Base-by-base conservation (phyloP, 768 basidiomycete species). In the Tylopilus rubrobrunneus region DNA sequence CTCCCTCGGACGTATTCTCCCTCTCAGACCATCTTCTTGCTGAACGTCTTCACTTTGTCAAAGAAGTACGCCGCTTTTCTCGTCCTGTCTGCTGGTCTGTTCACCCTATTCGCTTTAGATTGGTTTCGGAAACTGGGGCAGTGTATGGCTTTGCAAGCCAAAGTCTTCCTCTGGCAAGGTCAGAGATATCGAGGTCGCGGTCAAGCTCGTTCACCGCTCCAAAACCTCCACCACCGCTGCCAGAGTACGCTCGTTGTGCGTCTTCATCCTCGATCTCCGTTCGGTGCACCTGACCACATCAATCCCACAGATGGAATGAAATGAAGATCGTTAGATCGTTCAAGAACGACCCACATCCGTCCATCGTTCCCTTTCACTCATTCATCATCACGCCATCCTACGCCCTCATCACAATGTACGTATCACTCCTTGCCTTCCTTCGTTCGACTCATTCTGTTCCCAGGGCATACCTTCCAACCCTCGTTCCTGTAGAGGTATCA, bases 251-350 rank as follows among this genome's bases (percentile, higher is more conserved):
- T 93, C 93, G 43, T 76, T 98, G 83, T 97, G 65, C 56, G 86
- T 76, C 1, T 31, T 25, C 46, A 25, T 48, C 19, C 25, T 21
- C 41, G 37, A 49, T 44, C 44, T 52, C 41, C 11, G 23, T 42
- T 44, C n/a, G 5, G 52, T 48, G 34, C 8, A 14, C 48, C 29
- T 51, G 55, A 31, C 7, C 9, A 17, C 23, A 14, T 21, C 39
- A 1, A 33, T 43, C 3, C 23, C 31, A 44, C n/a, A 92, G 90
- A 74, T 93, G 94, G 94, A 95, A 94, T 66, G 94, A 98, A 76
- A 95, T 95, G 93, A 96, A 96, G 79, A 88, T 95, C 62, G 85
- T 98, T 55, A 80, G 89, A 61, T 76, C 84, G 11, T 84, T 98
- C 70, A 89, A 88, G 73, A 73, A 83, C 43, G 87, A 92, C 62